These are phyloP conservation scores for Talaromyces sp. DNA, from an alignment of 2,329 filamentous ascomycete species.

Conservation along the genomic window DNA sequence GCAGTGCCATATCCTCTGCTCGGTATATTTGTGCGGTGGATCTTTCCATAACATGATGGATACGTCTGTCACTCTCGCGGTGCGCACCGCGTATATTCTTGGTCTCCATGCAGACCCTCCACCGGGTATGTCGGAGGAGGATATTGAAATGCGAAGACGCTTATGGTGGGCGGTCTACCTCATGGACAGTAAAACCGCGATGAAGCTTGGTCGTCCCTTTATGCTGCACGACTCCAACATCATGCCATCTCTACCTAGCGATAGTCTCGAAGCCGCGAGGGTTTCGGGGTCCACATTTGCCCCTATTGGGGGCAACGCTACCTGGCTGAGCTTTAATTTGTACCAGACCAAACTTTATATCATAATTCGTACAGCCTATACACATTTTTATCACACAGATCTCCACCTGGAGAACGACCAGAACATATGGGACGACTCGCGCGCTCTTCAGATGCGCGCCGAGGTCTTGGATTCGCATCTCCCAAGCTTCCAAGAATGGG, in stretches of 20 bases:
- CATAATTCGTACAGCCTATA: background rate
- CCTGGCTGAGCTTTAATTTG: conserved; percentile 8
- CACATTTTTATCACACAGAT: background rate
- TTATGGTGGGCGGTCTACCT: conserved; percentile 7
- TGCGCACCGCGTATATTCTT: conserved; percentile 4
- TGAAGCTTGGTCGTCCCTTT: conserved; percentile 9
- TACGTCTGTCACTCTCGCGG: conserved; percentile 1
- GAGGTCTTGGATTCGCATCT: background rate
- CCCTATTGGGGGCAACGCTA: conserved; percentile 4
- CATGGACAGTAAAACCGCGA: conserved; percentile 1
- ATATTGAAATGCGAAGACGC: conserved; percentile 1
- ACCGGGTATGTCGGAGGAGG: conserved; percentile 1
- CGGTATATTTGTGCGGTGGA: conserved; percentile 4
- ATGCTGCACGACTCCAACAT: background rate
- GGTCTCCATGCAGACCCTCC: conserved; percentile 6
- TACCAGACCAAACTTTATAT: conserved; percentile 3
- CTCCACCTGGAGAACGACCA: background rate
- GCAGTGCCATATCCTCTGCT: conserved; percentile 7
- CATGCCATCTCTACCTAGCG: conserved; percentile 2
- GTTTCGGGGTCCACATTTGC: conserved; percentile 6
- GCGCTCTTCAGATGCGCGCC: conserved; percentile 1
- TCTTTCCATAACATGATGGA: conserved; percentile 8
- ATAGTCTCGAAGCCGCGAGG: background rate
- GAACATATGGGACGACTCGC: conserved; percentile 6
- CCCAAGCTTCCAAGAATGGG: conserved; percentile 1